Conservation (phyloP, 306 rosid species). For the Cicer bijugum region DNA sequence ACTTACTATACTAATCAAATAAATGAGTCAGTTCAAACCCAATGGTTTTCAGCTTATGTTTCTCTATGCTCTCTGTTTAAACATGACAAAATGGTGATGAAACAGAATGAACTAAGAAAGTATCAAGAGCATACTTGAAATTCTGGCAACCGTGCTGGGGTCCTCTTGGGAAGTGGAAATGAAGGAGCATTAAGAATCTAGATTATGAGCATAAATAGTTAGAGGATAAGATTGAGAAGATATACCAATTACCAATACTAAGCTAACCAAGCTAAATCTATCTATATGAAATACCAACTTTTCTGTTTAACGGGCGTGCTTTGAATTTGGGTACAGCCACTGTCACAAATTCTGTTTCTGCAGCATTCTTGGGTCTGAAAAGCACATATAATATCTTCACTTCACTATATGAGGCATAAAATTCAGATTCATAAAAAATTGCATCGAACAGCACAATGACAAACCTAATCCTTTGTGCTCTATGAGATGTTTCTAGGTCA, state of each 20-base stretch:
- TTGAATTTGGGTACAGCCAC: slow-evolving; percentile 63
- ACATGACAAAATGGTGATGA: slow-evolving; percentile 23
- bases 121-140: slow-evolving; percentile 73
- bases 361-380: slow-evolving; percentile 65
- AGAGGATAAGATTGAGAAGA: slow-evolving; percentile 39
- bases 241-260: slow-evolving; percentile 24
- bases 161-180: slow-evolving; percentile 73
- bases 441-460: slow-evolving; percentile 43
- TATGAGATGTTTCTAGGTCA: slow-evolving; percentile 77
- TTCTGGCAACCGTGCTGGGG: slow-evolving; percentile 80
- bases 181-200: slow-evolving; percentile 93
- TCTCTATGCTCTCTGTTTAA: slow-evolving; percentile 4
- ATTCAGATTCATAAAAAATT: slow-evolving; percentile 14
- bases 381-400: slow-evolving; percentile 31
- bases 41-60: slow-evolving; percentile 4
- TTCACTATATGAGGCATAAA: slow-evolving; percentile 31
- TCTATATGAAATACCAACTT: slow-evolving; percentile 63
- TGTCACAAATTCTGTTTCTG: slow-evolving; percentile 56
- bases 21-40: slow-evolving; percentile 13
- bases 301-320: slow-evolving; percentile 93
- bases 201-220: slow-evolving; percentile 35
- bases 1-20: background rate
- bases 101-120: slow-evolving; percentile 3
- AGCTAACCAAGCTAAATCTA: slow-evolving; percentile 32
- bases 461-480: slow-evolving; percentile 86